These are phyloP conservation scores for Podospora tetraspora DNA, from an alignment of 495 filamentous ascomycete genomes.

Conservation along the genomic window DNA sequence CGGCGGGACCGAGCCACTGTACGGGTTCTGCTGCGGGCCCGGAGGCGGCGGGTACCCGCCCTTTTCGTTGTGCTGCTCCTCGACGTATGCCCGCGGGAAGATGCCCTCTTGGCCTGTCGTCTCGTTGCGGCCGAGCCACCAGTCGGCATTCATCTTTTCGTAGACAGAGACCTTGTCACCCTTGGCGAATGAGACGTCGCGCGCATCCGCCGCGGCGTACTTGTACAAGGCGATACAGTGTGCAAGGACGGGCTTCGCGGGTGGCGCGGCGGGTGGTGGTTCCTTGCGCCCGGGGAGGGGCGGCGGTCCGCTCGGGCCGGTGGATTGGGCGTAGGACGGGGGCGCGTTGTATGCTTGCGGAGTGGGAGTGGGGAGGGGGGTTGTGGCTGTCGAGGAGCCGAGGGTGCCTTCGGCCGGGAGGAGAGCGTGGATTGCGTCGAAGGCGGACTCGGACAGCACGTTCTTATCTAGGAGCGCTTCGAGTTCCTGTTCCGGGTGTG, in stretches of 20 bases:
- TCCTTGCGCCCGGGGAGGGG: conserved; percentile 50
- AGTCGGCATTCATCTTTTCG: conserved; percentile 92
- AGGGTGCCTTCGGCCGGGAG: conserved; percentile 64
- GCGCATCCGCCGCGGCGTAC: conserved; percentile 70
- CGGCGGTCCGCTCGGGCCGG: conserved; percentile 46
- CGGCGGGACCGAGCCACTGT: conserved; percentile 47
- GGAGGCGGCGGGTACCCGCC: conserved; percentile 27
- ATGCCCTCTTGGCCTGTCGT: conserved; percentile 10
- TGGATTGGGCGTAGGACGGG: conserved; percentile 48
- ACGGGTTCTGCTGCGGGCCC: conserved; percentile 37
- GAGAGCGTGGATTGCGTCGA: conserved; percentile 63
- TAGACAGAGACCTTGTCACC: conserved; percentile 73
- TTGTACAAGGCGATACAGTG: conserved; percentile 77
- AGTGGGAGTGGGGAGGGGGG: conserved; percentile 24
- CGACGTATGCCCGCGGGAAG: neutral
- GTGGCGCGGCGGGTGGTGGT: conserved; percentile 40
- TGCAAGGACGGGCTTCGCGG: conserved; percentile 54
- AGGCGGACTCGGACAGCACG: conserved; percentile 64
- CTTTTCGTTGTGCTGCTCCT: neutral
- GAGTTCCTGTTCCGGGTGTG: conserved; percentile 85
- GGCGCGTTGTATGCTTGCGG: conserved; percentile 26
- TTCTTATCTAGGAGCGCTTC: conserved; percentile 78
- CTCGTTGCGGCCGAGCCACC: conserved; percentile 85
- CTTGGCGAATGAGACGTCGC: conserved; percentile 69
- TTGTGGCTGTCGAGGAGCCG: conserved; percentile 35